Conservation (phyloP, 176 grass and related monocot genomes). For the Secale cereale region DNA sequence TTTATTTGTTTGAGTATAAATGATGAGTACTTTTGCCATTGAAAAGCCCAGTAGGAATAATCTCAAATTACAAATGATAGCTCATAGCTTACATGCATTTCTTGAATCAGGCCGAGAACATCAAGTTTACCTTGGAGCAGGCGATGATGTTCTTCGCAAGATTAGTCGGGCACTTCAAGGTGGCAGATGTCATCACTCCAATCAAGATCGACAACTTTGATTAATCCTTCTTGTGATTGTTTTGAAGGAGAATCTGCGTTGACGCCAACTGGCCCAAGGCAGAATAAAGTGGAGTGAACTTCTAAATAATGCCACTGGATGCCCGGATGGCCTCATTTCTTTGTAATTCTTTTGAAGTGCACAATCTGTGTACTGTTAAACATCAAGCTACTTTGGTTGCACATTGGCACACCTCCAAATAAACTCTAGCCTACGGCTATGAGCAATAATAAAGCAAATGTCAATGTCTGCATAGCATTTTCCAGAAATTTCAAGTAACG, state of each 20-base stretch:
- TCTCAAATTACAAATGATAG: background rate
- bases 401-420: too few species aligned
- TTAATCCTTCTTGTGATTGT: background rate
- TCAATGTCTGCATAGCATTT: too few species aligned
- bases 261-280: background rate
- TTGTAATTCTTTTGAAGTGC: background rate
- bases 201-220: constrained; percentile 87
- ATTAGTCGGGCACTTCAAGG: constrained; percentile 70
- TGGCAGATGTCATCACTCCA: constrained; percentile 80
- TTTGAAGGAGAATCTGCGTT: background rate
- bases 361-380: background rate
- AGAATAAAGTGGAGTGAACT: background rate
- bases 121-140: constrained; percentile 52
- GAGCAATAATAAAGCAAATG: too few species aligned
- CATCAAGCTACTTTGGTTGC: background rate
- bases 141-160: constrained; percentile 84
- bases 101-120: constrained; percentile 49
- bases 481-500: too few species aligned
- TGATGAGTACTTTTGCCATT: background rate
- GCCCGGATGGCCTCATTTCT: background rate
- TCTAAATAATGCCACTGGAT: too few species aligned
- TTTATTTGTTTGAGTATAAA: background rate
- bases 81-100: background rate
- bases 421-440: too few species aligned
- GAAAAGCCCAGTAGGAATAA: background rate